These are phyloP conservation scores for Vicia faba DNA, from an alignment of 306 rosid species.

Conservation along the genomic window DNA sequence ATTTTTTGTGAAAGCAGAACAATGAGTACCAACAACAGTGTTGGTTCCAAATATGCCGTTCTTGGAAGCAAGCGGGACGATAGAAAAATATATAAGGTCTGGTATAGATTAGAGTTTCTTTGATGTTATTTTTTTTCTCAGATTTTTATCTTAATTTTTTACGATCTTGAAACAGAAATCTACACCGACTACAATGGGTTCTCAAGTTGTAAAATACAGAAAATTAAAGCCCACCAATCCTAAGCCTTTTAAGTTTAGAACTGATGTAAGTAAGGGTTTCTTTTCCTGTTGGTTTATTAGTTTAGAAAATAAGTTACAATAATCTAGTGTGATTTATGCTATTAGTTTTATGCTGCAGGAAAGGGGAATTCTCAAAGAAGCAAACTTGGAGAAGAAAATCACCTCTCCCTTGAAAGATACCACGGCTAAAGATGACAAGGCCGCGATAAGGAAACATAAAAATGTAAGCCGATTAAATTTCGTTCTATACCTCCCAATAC, in stretches of 20 bases:
- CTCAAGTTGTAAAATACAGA: slow-evolving; percentile 67
- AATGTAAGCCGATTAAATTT: too few relatives aligned
- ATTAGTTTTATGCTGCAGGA: slow-evolving; percentile 53
- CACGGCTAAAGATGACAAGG: slow-evolving; percentile 43
- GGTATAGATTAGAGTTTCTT: slow-evolving; percentile 26
- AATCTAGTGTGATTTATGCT: slow-evolving; percentile 19
- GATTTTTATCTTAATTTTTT: slow-evolving; percentile 4
- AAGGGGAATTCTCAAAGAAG: slow-evolving; percentile 89
- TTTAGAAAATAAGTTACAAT: neutral
- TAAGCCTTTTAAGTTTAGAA: slow-evolving; percentile 92
- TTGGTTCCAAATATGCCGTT: slow-evolving; percentile 31
- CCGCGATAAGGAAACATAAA: slow-evolving; percentile 42
- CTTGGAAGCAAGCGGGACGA: slow-evolving; percentile 56
- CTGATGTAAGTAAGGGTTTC: slow-evolving; percentile 65
- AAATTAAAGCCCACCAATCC: slow-evolving; percentile 87
- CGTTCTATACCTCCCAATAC: too few relatives aligned
- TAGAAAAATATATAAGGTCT: slow-evolving; percentile 58
- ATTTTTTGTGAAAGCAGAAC: slow-evolving; percentile 45
- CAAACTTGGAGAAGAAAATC: slow-evolving; percentile 66
- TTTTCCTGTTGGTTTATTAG: slow-evolving; percentile 29
- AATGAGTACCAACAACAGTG: slow-evolving; percentile 21
- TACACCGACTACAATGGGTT: slow-evolving; percentile 34
- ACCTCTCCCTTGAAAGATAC: slow-evolving; percentile 57
- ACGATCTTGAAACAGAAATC: slow-evolving; percentile 54
- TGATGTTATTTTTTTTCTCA: slow-evolving; percentile 4